These are phyloP conservation scores for Phyllosticta capitalensis DNA, from an alignment of 2,329 filamentous ascomycete genomes.

Conservation along the genomic window DNA sequence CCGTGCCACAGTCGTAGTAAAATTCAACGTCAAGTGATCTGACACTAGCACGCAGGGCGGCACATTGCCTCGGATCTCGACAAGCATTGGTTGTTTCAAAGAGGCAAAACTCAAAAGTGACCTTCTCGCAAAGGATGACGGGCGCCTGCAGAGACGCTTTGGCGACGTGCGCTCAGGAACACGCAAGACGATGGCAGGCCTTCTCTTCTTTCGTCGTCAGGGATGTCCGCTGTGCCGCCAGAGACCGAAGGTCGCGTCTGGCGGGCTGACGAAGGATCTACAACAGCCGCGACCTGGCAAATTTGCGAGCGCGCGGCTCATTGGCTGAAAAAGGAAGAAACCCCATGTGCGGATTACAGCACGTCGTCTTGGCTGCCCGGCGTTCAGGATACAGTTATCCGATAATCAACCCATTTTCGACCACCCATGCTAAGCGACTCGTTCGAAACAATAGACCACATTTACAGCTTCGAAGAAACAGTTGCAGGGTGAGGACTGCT, in stretches of 20 bases:
- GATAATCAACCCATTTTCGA: background rate
- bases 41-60: background rate
- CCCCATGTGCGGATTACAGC: slow-evolving; percentile 6
- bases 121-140: background rate
- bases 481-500: background rate
- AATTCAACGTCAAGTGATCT: background rate
- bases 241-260: slow-evolving; percentile 8
- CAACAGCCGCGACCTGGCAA: slow-evolving; percentile 11
- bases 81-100: background rate
- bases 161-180: background rate
- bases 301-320: slow-evolving; percentile 11
- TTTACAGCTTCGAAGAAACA: background rate
- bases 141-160: too few species aligned
- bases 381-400: slow-evolving; percentile 1
- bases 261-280: slow-evolving; percentile 12
- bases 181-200: background rate
- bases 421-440: background rate
- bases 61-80: background rate
- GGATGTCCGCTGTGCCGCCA: background rate
- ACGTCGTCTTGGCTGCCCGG: background rate
- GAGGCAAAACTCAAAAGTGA: background rate
- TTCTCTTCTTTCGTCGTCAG: background rate
- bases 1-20: slow-evolving; percentile 4
- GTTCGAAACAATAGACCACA: background rate
- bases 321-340: slow-evolving; percentile 2